Evolutionary conservation across 2,329 filamentous ascomycete species (phyloP), one percentile per base, ranked within the genome.

Genomic region (Trichophyton simii): DNA sequence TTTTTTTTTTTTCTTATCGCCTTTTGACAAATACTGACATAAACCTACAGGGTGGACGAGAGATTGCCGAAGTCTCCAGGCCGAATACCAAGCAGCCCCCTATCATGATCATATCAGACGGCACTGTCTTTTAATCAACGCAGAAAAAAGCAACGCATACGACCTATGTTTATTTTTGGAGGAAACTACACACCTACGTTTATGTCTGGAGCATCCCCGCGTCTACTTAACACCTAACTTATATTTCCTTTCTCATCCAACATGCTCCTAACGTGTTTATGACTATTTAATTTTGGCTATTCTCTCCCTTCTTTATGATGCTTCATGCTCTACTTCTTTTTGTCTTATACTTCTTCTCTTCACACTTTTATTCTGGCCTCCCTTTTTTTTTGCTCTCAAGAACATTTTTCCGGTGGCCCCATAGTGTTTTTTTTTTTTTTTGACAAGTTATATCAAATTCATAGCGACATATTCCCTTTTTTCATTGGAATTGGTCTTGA

Each of bases 11-110:
- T 22, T 22, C 3, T 18, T 8, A 6, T 31, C 6, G 11, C 3
- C 8, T 31, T 15, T 13, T 6, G 3, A 55, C 9, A 4, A 48
- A 25, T 2, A 38, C 55, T 58, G 42, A 58, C 36, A n/a, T 44
- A 52, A n/a, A 44, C 61, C 34, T 60, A 50, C 65, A 84, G 91
- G 92, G 92, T 68, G 94, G 94, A 63, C 86, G 94, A 71, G 94
- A 97, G 77, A 88, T 97, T 72, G 94, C 94, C 65, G 92, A 96
- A 77, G 90, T 96, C 66, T 92, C 90, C 67, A 83, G 94, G 67
- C 94, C 94, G 22, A 97, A 96, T 70, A 97, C 94, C 59, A 96
- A 94, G 77, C 90, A 95, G 72, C 90, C 92, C 36, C 94, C 94
- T 3, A 97, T 99, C 71, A 86, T 96, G 77, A 96, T 97, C 68